Base-by-base conservation (phyloP, 805 yeast genomes). In the Isabelozyma pseudorhagii region DNA sequence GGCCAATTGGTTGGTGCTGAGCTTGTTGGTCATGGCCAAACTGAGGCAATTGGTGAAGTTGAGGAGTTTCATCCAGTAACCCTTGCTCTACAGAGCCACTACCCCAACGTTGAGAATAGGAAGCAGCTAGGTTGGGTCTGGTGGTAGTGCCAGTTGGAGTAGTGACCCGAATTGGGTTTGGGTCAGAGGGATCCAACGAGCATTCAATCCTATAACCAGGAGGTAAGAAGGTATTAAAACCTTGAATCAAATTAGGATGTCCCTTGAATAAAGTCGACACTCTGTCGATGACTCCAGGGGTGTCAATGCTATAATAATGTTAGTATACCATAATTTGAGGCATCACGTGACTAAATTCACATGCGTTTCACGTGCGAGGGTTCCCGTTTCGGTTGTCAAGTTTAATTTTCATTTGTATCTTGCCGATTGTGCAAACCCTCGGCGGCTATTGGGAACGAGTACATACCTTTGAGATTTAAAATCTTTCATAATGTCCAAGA, bases 401-500 rank as follows among this genome's bases (percentile, higher is more conserved):
- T 31, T 3, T 13, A 10, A 13, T 31, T 31, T 9, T 13, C 36
- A 31, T 31, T 31, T 31, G 25, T 21, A 5, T 21, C 25, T 21
- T 21, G 25, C 25, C 25, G 25, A 21, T 21, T 21, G 25, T 21
- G 25, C 25, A 21, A 21, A 6, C 25, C 25, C 25, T 21, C 25
- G 25, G 25, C 38, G 10, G 6, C 40, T 4, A 38, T 38, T 14
- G 41, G 44, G 45, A 44, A 44, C 15, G 31, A 38, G 54, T 46
- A 75, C 82, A 53, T 68, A 79, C 83, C 83, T 83, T 72, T 93
- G 97, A 47, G 96, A 86, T 74, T 96, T 96, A 75, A 94, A 96
- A 65, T 96, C 99, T 74, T 96, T 96, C 99, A 94, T 94, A 55
- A 94, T 93, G 65, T 94, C 99, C 62, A 94, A 78, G 62, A 96